These are phyloP conservation scores for Meredithiella fracta DNA, from an alignment of 2,329 filamentous ascomycete genomes.

Conservation along the genomic window DNA sequence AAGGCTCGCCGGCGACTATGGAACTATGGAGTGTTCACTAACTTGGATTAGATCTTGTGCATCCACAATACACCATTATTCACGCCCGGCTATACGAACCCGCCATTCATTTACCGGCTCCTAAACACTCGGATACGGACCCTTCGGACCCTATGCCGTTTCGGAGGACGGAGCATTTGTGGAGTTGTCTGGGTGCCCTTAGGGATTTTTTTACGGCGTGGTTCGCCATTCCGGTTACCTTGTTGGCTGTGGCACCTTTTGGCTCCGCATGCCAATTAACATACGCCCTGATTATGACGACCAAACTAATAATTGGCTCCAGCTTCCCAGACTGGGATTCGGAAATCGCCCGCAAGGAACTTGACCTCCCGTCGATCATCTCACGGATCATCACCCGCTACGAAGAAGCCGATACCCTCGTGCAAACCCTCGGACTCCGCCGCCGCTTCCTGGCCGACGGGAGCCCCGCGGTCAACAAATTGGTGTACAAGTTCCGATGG, in stretches of 20 bases:
- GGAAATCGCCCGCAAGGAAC: slow-evolving; percentile 19
- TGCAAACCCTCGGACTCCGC: slow-evolving; percentile 17
- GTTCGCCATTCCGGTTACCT: slow-evolving; percentile 17
- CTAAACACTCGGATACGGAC: slow-evolving; percentile 14
- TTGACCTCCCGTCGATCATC: slow-evolving; percentile 21
- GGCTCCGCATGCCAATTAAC: slow-evolving; percentile 19
- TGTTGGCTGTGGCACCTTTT: slow-evolving; percentile 21
- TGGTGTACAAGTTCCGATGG: slow-evolving; percentile 24
- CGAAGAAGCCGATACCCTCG: slow-evolving; percentile 20
- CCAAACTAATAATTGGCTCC: slow-evolving; percentile 23
- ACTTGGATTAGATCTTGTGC: slow-evolving; percentile 20
- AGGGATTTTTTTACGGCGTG: slow-evolving; percentile 19
- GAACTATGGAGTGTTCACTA: too few relatives aligned
- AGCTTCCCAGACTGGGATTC: slow-evolving; percentile 24
- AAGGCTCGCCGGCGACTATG: too few relatives aligned
- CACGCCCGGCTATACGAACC: slow-evolving; percentile 25
- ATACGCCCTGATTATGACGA: slow-evolving; percentile 22
- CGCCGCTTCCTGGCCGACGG: slow-evolving; percentile 20
- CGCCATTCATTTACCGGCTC: slow-evolving; percentile 20
- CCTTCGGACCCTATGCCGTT: slow-evolving; percentile 15
- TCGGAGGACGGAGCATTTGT: slow-evolving; percentile 23
- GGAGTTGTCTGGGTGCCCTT: slow-evolving; percentile 22
- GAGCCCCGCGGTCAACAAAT: slow-evolving; percentile 20
- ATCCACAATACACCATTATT: slow-evolving; percentile 21
- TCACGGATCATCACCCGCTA: slow-evolving; percentile 20